Percentiles rank a stretch among this genome's conserved stretches.
These are phyloP conservation scores for Saxophila tyrrhenica DNA, from an alignment of 495 filamentous ascomycete genomes.

Conservation along the genomic window DNA sequence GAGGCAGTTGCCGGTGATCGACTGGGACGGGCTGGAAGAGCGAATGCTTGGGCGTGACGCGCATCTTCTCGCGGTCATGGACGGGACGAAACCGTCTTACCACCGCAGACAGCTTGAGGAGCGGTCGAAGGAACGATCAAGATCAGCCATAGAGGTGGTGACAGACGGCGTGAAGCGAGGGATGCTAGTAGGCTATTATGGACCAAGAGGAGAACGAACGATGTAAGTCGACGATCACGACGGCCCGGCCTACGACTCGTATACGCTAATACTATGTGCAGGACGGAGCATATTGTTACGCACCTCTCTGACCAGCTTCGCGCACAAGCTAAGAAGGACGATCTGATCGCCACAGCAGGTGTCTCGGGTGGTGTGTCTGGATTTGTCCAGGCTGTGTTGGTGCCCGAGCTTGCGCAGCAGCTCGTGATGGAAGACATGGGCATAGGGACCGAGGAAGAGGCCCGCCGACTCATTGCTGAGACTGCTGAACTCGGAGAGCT, in stretches of 20 bases:
- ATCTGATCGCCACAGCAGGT: slow-evolving; percentile 55
- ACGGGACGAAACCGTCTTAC: slow-evolving; percentile 41
- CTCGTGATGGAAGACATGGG: slow-evolving; percentile 82
- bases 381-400: slow-evolving; percentile 76
- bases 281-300: slow-evolving; percentile 49
- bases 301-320: slow-evolving; percentile 46
- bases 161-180: slow-evolving; percentile 30
- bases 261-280: slow-evolving; percentile 18
- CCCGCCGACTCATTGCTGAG: slow-evolving; percentile 57
- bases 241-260: neutral
- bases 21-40: slow-evolving; percentile 59
- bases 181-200: slow-evolving; percentile 62
- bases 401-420: slow-evolving; percentile 67
- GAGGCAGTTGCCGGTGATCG: slow-evolving; percentile 63
- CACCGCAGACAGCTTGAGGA: slow-evolving; percentile 51
- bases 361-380: slow-evolving; percentile 55
- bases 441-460: slow-evolving; percentile 45
- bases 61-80: slow-evolving; percentile 49
- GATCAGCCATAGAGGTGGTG: slow-evolving; percentile 42
- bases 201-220: slow-evolving; percentile 57
- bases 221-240: slow-evolving; percentile 36
- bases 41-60: slow-evolving; percentile 48
- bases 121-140: slow-evolving; percentile 48
- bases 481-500: slow-evolving; percentile 69
- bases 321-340: slow-evolving; percentile 52